These are phyloP conservation scores for Sporothrix variecibatus DNA, from an alignment of 2,329 filamentous ascomycete genomes.

Conservation along the genomic window DNA sequence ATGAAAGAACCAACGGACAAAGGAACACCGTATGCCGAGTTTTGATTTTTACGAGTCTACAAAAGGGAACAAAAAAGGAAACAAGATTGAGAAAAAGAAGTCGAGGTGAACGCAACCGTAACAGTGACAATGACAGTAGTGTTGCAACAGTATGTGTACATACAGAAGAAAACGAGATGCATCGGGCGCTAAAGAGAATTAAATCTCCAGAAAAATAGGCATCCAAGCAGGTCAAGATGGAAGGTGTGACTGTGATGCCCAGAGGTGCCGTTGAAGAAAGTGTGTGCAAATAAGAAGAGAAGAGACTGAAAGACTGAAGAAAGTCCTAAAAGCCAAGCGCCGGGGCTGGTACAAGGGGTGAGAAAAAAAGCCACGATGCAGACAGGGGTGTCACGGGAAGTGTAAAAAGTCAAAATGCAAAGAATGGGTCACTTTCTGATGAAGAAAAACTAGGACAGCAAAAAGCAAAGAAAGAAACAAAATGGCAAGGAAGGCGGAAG, in stretches of 20 bases:
- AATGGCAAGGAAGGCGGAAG: neutral
- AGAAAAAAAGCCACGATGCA: neutral
- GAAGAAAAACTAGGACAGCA: neutral
- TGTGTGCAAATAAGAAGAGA: neutral
- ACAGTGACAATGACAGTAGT: neutral
- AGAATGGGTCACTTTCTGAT: neutral
- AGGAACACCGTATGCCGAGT: neutral
- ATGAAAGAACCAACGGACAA: neutral
- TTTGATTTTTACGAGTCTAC: neutral
- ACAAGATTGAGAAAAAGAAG: neutral
- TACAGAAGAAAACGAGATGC: neutral
- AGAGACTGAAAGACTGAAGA: neutral
- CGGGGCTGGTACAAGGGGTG: neutral
- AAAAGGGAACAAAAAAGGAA: neutral
- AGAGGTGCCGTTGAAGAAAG: neutral
- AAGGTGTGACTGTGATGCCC: neutral
- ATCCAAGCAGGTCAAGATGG: neutral
- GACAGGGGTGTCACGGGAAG: slow-evolving; percentile 3
- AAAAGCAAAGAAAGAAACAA: neutral
- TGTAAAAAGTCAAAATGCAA: slow-evolving; percentile 5
- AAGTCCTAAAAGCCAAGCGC: neutral
- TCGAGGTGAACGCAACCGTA: neutral
- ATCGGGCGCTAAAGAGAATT: neutral
- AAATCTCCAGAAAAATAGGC: neutral
- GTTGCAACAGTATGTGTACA: neutral